Conservation (phyloP, 1,284 basidiomycete species). For the Irpex rosettiformis region DNA sequence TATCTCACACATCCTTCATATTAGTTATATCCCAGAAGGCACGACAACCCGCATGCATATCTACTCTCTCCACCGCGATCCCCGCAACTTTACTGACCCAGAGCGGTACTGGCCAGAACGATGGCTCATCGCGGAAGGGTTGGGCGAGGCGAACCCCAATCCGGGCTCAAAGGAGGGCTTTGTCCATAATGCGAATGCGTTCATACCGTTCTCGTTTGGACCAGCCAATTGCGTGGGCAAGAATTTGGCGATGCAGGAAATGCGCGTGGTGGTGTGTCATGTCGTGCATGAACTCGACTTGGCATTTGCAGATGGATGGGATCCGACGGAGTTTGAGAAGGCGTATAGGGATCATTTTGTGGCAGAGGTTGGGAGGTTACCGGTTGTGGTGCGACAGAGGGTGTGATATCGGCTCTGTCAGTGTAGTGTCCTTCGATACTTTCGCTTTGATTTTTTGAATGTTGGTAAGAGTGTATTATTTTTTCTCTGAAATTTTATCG, state of each 20-base stretch:
- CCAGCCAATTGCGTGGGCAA: constrained; percentile 26
- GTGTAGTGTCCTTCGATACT: too few relatives aligned
- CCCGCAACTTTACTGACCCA: constrained; percentile 29
- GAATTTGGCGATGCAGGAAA: constrained; percentile 24
- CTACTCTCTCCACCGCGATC: constrained; percentile 29
- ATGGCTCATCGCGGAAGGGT: constrained; percentile 23
- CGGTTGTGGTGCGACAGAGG: background rate
- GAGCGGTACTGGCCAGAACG: constrained; percentile 30
- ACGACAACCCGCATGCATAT: constrained; percentile 24
- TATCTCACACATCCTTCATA: background rate
- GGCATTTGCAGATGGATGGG: constrained; percentile 10
- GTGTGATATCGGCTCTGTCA: too few relatives aligned
- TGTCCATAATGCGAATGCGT: constrained; percentile 25
- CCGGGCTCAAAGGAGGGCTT: constrained; percentile 10
- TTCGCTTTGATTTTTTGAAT: too few relatives aligned
- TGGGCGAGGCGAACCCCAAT: background rate
- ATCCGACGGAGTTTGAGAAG: background rate
- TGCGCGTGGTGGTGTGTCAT: constrained; percentile 20
- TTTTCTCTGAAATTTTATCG: too few relatives aligned
- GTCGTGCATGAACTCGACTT: constrained; percentile 20
- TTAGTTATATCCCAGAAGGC: constrained; percentile 26
- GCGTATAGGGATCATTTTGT: background rate
- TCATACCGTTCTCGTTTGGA: constrained; percentile 24
- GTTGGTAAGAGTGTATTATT: too few relatives aligned
- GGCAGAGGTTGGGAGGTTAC: background rate